Percentiles rank a stretch among this genome's conserved stretches.
These are phyloP conservation scores for Leptodermis oblonga DNA, from an alignment of 257 asterid genomes.

Conservation along the genomic window DNA sequence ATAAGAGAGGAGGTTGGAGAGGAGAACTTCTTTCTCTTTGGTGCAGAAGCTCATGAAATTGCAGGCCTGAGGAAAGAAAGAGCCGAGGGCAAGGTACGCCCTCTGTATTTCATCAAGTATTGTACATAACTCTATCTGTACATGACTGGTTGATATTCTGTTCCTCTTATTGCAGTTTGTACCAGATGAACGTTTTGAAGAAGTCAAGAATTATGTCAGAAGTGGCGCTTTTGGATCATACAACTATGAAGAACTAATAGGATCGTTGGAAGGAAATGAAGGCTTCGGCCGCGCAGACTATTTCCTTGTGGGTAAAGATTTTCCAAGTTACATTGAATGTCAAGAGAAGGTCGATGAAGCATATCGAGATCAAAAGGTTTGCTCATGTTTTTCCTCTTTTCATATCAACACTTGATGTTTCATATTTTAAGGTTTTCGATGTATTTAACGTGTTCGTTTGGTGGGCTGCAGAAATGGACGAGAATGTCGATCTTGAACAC, in stretches of 20 bases:
- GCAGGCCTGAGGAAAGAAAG: conserved; percentile 70
- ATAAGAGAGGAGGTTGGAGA: conserved; percentile 88
- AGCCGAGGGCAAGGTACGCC: conserved; percentile 70
- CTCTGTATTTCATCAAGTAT: neutral
- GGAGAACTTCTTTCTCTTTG: conserved; percentile 80
- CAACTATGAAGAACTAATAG: conserved; percentile 54
- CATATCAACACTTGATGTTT: no score
- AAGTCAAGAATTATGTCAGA: conserved; percentile 56
- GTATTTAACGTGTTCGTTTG: conserved; percentile 9
- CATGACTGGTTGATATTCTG: neutral
- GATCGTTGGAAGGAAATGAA: conserved; percentile 83
- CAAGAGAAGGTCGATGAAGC: conserved; percentile 84
- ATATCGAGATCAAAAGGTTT: conserved; percentile 62
- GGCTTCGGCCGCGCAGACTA: conserved; percentile 80
- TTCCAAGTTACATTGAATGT: conserved; percentile 83
- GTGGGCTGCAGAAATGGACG: conserved; percentile 66
- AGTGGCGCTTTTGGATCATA: conserved; percentile 66
- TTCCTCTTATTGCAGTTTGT: conserved; percentile 48
- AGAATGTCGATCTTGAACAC: conserved; percentile 81
- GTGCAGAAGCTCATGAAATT: conserved; percentile 85
- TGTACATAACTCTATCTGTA: neutral
- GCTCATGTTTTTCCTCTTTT: no score
- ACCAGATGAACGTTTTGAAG: conserved; percentile 65
- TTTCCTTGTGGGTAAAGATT: conserved; percentile 90
- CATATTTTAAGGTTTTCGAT: no score